These are phyloP conservation scores for Pichia sporocuriosa DNA, from an alignment of 805 yeast genomes.

Conservation along the genomic window DNA sequence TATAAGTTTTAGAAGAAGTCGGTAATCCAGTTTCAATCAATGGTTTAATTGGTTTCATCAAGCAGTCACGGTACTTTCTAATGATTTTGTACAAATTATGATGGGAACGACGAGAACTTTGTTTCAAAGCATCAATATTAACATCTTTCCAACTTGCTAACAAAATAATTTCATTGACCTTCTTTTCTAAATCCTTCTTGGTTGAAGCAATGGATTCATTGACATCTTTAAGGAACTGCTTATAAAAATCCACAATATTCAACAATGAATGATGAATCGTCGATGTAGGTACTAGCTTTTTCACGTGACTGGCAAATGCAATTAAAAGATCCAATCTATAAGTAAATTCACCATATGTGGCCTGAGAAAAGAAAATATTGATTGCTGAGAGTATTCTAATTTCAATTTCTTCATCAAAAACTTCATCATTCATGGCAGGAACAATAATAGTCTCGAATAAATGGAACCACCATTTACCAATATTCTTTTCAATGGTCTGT, in stretches of 20 bases:
- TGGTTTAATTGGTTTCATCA: conserved; percentile 44
- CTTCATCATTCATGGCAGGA: conserved; percentile 38
- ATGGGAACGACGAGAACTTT: conserved; percentile 89
- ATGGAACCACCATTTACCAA: conserved; percentile 89
- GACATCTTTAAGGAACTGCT: conserved; percentile 54
- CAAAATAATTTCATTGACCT: conserved; percentile 74
- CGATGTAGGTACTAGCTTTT: conserved; percentile 23
- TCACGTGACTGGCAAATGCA: conserved; percentile 57
- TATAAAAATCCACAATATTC: conserved; percentile 58
- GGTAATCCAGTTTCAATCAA: conserved; percentile 56
- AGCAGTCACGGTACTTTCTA: conserved; percentile 65
- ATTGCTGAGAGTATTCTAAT: conserved; percentile 48
- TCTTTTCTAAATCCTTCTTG: conserved; percentile 61
- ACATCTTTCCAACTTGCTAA: conserved; percentile 97
- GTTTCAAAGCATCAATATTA: conserved; percentile 86
- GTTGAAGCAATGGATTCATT: conserved; percentile 36
- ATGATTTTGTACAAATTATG: conserved; percentile 74
- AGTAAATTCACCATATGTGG: conserved; percentile 68
- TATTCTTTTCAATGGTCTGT: conserved; percentile 34
- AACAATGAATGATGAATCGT: conserved; percentile 36
- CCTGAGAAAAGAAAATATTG: conserved; percentile 66
- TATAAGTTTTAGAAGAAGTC: conserved; percentile 3
- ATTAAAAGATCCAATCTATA: conserved; percentile 52
- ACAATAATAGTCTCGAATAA: conserved; percentile 73
- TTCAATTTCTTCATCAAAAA: conserved; percentile 29